Base-by-base conservation (phyloP, 2,329 filamentous ascomycete species). In the Xylariaceae sp. region DNA sequence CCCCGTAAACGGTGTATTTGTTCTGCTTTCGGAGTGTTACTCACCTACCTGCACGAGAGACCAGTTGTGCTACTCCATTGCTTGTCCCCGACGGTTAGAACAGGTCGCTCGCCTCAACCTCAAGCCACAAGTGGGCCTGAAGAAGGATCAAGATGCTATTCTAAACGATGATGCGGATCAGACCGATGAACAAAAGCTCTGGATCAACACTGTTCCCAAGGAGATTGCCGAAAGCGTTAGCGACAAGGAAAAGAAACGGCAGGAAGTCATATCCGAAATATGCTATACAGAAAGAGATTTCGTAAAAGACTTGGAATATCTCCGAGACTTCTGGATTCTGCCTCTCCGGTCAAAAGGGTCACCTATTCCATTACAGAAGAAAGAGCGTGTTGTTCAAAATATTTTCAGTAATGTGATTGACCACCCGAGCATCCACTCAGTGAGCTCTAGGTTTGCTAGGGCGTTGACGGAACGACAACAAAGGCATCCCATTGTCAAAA, bases 221-320 rank as follows among this genome's bases (percentile, higher is more conserved):
- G 94, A 97, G 70, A 79, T 99, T 53, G 91, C 92, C 0, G 92
- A 97, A 63, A 89, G 86, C 67, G 86, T 96, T 29, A 85, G 85
- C 47, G 94, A 99, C 62, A 84, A 83, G 61, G 94, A 99, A 71
- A 95, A 96, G 84, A 97, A 97, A 76, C 84, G 94, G 42, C 94
- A 99, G 69, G 94, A 99, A 68, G 89, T 99, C 63, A 96, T 99
- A 56, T 96, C 92, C 5, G 94, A 99, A 70, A 86, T 97, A 58
- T 96, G 95, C 84, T 99, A 99, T 74, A 99, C 94, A 0, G 94
- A 99, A 71, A 84, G 94, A 63, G 94, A 99, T 73, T 99, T 99
- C 65, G 94, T 99, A 68, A 99, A 99, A 76, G 94, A 99, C 71
- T 77, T 99, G 65, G 94, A 99, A 72, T 99, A 99, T 68, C 78